Percentiles rank a stretch among this genome's conserved stretches.
phyloP scores from a whole-genome alignment of 345 rosid species.

The Cardiospermum halicacabum region DNA sequence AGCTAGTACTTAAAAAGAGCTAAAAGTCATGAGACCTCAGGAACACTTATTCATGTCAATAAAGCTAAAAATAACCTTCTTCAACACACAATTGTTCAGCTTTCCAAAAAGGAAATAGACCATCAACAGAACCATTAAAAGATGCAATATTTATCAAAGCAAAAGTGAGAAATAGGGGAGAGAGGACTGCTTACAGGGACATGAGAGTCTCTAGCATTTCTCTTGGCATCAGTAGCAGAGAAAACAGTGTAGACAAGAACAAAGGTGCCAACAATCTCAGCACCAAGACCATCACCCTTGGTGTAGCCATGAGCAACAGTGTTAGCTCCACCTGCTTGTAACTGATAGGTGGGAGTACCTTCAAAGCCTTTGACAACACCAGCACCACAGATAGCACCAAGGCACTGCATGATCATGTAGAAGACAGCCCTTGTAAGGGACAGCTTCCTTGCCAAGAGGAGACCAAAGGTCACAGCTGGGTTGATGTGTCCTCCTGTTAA shows the following conservation, averaged over 20 bases:
- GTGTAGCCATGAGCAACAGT: constrained; percentile 52
- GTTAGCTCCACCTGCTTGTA: constrained; percentile 58
- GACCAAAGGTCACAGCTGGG: constrained; percentile 67
- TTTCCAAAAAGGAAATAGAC: not conserved
- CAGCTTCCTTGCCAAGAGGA: constrained; percentile 63
- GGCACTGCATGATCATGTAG: constrained; percentile 66
- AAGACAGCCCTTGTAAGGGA: constrained; percentile 59
- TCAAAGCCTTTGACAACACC: constrained; percentile 67
- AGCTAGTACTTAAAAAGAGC: not conserved
- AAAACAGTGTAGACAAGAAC: constrained; percentile 67
- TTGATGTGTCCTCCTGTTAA: constrained; percentile 65
- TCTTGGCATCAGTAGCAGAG: constrained; percentile 77
- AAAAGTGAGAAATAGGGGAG: not conserved
- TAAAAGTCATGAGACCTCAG: not conserved
- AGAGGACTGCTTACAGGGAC: constrained; percentile 46
- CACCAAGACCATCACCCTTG: constrained; percentile 68
- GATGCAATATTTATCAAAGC: not conserved
- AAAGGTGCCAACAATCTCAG: constrained; percentile 68
- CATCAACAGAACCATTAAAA: not conserved
- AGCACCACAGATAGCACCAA: constrained; percentile 72
- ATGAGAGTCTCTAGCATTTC: constrained; percentile 77
- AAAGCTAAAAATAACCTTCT: not conserved
- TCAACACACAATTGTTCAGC: too few relatives aligned
- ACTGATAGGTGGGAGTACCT: constrained; percentile 17
- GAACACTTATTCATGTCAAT: not conserved